Evolutionary conservation across 345 rosid species (phyloP), one percentile per base, ranked within the genome.

Genomic region (Euphorbia tirucalli): DNA sequence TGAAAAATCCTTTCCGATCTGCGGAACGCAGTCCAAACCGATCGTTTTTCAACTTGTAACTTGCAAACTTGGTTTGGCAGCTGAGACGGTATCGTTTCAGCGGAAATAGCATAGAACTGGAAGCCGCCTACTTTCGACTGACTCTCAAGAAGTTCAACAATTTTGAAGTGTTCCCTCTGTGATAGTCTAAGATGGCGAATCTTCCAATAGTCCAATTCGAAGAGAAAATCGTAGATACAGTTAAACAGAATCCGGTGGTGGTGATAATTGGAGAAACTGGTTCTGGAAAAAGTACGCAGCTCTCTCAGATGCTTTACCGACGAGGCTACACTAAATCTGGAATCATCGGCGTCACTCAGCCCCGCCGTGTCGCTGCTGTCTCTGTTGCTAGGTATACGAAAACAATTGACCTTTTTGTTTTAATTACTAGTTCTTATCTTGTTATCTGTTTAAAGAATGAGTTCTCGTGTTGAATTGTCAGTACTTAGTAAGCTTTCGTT

Each of bases 231-330:
- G 58, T 87, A 10, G 83, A 85, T 69, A 87, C 91, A 2, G 89
- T 95, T 32, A 88, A 86, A 49, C 83, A 85, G 72, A 92, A 90
- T 71, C 80, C 90, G 7, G 98, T 88, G 22, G 96, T 86, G 4
- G 98, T 92, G 18, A 75, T 95, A 5, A 87, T 95, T 27, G 97
- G 99, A 44, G 94, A 90, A 84, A 88, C 97, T 9, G 99, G 99
- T 27, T 92, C 99, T 1, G 99, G 99, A 0, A 92, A 95, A 80
- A 92, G 99, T 81, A 92, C 99, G 24, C 98, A 90, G 85, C 99
- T 95, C 75, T 92, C 99, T 66, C 99, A 95, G 84, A 92, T 95
- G 71, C 87, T 95, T 19, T 87, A 83, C 83, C 88, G 97, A 24
- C 78, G 80, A 35, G 98, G 98, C 48, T 95, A 87, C 82, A 74